Percentiles rank a stretch among this genome's conserved stretches.
phyloP scores from a whole-genome alignment of 169 alveolate species.

The Fabrea salina region DNA sequence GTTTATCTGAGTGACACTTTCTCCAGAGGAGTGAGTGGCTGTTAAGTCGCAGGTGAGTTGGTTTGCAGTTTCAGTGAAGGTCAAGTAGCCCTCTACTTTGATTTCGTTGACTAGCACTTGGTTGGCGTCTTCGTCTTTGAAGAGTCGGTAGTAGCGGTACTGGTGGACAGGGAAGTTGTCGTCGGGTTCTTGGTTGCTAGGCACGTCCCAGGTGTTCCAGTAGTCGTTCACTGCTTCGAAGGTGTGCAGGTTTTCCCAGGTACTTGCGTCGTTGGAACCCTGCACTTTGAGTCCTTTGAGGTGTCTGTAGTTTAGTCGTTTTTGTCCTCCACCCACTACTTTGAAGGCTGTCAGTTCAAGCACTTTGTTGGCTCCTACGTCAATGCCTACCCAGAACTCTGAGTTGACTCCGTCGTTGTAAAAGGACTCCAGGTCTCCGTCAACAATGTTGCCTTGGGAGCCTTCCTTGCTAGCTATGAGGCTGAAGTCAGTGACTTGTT shows the following conservation, averaged over 20 bases:
- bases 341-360: background rate
- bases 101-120: background rate
- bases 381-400: background rate
- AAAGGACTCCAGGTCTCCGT: background rate
- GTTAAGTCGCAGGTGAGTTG: background rate
- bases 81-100: background rate
- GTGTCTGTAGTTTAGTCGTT: background rate
- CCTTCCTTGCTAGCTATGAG: background rate
- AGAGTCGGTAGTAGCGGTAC: conserved; percentile 12
- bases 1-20: no score
- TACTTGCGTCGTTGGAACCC: conserved; percentile 12
- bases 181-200: background rate
- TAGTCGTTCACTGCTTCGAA: background rate
- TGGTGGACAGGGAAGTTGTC: conserved; percentile 20
- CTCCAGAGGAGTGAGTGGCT: background rate
- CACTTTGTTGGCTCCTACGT: background rate
- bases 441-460: background rate
- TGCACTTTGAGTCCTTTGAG: conserved; percentile 1
- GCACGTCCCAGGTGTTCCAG: conserved; percentile 21
- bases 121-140: background rate
- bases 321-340: background rate
- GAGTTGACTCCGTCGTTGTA: background rate
- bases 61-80: background rate
- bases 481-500: background rate
- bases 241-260: conserved; percentile 21